Percentiles rank a stretch among this genome's conserved stretches.
These are phyloP conservation scores for Pseudogymnoascus sp. DNA, from an alignment of 2,329 filamentous ascomycete species.

Conservation along the genomic window DNA sequence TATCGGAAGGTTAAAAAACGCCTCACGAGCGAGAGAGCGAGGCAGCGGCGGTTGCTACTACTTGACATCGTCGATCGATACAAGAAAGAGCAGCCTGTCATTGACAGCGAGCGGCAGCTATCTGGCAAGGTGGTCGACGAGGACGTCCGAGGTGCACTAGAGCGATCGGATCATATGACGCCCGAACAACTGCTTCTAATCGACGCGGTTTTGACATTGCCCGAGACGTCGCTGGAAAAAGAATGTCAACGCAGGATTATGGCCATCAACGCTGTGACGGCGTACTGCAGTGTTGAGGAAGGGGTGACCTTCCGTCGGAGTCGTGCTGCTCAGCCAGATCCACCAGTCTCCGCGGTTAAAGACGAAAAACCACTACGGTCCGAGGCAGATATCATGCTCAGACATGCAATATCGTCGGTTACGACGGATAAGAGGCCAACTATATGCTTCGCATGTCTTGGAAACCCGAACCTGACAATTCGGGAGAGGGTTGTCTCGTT, in stretches of 20 bases:
- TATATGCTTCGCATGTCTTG: slow-evolving; percentile 2
- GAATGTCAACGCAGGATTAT: slow-evolving; percentile 12
- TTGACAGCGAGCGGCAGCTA: slow-evolving; percentile 11
- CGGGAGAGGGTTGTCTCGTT: not conserved
- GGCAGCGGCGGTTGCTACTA: slow-evolving; percentile 11
- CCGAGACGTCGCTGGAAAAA: slow-evolving; percentile 11
- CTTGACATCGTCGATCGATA: slow-evolving; percentile 10
- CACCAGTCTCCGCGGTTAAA: not conserved
- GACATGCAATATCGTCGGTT: slow-evolving; percentile 12
- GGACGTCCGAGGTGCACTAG: slow-evolving; percentile 9
- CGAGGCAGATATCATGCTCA: slow-evolving; percentile 5
- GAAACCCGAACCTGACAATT: not conserved
- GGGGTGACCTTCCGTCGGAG: slow-evolving; percentile 2
- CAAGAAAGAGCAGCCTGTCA: slow-evolving; percentile 13
- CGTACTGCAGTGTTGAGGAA: slow-evolving; percentile 11
- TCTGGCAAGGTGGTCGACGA: slow-evolving; percentile 8
- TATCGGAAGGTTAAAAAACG: not conserved
- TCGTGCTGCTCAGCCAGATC: not conserved
- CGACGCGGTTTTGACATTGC: slow-evolving; percentile 11
- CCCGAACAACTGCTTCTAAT: not conserved
- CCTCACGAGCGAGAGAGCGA: slow-evolving; percentile 9
- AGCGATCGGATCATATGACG: slow-evolving; percentile 10
- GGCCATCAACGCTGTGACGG: slow-evolving; percentile 11
- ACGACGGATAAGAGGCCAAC: slow-evolving; percentile 13
- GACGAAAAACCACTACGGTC: not conserved